phyloP scores from a whole-genome alignment of 2,329 filamentous ascomycete species.

The Fusarium sp. region DNA sequence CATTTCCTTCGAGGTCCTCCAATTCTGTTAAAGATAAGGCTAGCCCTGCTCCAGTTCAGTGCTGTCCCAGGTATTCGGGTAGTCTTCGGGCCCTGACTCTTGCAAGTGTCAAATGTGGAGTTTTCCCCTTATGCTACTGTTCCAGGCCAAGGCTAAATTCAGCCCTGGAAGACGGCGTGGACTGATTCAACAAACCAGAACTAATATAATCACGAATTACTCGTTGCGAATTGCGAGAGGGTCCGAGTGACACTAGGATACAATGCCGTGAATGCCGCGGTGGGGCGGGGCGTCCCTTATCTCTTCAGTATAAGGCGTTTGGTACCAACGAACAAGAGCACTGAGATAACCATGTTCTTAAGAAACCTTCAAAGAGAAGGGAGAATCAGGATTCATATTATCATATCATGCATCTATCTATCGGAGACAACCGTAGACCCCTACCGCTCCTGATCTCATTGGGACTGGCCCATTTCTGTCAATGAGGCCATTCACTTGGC shows the following conservation, averaged over 20 bases:
- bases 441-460: not conserved
- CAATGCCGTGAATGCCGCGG: not conserved
- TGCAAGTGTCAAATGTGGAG: not conserved
- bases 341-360: rapidly evolving
- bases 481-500: not conserved
- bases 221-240: not conserved
- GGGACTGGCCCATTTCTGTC: not conserved
- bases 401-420: rapidly evolving
- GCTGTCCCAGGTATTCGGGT: not conserved
- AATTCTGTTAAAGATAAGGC: not conserved
- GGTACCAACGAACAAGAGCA: rapidly evolving
- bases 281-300: not conserved
- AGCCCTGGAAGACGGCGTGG: not conserved
- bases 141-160: not conserved
- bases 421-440: not conserved
- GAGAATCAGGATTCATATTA: rapidly evolving
- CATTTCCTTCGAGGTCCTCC: not conserved
- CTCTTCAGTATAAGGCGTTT: rapidly evolving
- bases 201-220: not conserved
- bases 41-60: not conserved
- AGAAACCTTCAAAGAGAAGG: rapidly evolving
- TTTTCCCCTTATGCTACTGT: not conserved
- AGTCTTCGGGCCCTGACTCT: not conserved
- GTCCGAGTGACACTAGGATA: not conserved
- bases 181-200: not conserved